Base-by-base conservation (phyloP, 2,329 filamentous ascomycete genomes). In the Thielaviopsis punctulata region DNA sequence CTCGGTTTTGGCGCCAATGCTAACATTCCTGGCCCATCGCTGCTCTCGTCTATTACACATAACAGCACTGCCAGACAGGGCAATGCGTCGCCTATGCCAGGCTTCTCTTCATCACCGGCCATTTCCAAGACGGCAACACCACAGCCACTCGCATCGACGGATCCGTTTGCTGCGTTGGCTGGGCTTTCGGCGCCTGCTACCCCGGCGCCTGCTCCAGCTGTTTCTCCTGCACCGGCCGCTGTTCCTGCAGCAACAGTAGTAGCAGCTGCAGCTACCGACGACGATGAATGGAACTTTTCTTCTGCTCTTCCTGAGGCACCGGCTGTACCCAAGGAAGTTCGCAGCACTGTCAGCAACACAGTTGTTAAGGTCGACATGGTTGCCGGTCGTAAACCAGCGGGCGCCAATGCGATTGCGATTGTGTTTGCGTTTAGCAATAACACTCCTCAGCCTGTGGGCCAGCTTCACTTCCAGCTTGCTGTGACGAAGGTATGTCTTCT, bases 251-350 rank as follows among this genome's bases (percentile, higher is more conserved):
- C 63, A 0, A 51, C 68, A 0, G 56, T 62, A 2, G 58, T 60
- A 8, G 61, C 68, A 0, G 56, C 62, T 3, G 58, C 60, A 8
- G 61, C 68, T 7, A 70, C 69, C 49, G 79, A 85, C 45, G 90
- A 95, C 49, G 90, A 96, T 57, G 90, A 96, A 62, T 96, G 90
- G 89, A 84, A 80, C 22, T 96, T 96, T 64, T 80, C 86, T 2
- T 96, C 90, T 0, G 82, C 90, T 0, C 72, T 95, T 13, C 90
- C 90, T 24, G 72, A 77, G 56, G 56, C 66, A 15, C 61, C 71
- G 18, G 60, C 66, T 55, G 73, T 78, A 30, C 79, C 81, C 1
- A 72, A 68, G 50, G 74, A 78, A 49, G 77, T 86, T 58, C 77
- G 77, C 47, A 69, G 83, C 19, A 74, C 73, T 3, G 77, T 95